Evolutionary conservation across 2,329 filamentous ascomycete genomes (phyloP).

Genomic region (Calonectria pteridis): DNA sequence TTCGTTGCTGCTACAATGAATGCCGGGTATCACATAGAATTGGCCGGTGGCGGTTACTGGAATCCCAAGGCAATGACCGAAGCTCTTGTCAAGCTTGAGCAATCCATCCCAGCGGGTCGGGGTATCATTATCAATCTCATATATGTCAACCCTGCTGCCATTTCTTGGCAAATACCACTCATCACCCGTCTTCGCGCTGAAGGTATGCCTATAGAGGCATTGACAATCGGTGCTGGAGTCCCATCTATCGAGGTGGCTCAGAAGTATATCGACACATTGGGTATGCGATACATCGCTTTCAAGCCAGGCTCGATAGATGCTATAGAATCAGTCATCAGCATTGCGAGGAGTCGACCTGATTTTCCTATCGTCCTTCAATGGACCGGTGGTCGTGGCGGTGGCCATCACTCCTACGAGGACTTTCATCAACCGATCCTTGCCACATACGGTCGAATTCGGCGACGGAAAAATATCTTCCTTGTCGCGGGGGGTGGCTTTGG

Average conservation of each 20-base stretch:
- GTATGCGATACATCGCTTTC: neutral
- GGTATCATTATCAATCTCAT: neutral
- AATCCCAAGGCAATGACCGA: neutral
- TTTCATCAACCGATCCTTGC: conserved; percentile 62
- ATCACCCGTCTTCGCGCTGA: neutral
- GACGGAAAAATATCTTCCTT: conserved; percentile 56
- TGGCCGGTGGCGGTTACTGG: neutral
- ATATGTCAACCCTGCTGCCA: neutral
- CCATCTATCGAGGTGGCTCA: neutral
- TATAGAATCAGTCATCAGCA: neutral
- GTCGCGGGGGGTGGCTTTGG: conserved; percentile 62
- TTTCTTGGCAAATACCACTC: neutral
- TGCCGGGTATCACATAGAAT: neutral
- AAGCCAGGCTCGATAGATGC: neutral
- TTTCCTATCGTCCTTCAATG: conserved; percentile 59
- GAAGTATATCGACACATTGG: neutral
- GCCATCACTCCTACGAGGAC: conserved; percentile 63
- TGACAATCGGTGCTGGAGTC: neutral
- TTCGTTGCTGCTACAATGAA: neutral
- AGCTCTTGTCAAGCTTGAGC: neutral
- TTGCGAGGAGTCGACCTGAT: neutral
- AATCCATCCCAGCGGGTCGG: neutral
- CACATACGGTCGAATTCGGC: conserved; percentile 51
- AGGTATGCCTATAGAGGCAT: neutral
- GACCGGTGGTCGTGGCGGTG: conserved; percentile 63